Conservation (phyloP, 1,284 basidiomycete genomes). For the Rhodotorula mucilaginosa region DNA sequence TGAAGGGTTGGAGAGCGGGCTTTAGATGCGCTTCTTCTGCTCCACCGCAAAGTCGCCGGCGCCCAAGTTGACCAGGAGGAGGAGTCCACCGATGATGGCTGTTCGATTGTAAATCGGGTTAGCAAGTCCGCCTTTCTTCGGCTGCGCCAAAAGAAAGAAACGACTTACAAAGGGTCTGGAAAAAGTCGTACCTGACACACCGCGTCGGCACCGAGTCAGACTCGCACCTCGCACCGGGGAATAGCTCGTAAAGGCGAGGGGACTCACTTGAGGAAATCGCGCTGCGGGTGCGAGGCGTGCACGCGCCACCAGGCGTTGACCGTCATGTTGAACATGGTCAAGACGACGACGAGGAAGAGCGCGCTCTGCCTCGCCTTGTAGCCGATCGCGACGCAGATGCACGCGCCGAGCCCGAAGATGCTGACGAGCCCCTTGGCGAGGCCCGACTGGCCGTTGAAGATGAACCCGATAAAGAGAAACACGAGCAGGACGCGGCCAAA, state of each 20-base stretch:
- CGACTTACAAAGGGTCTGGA: constrained; percentile 71
- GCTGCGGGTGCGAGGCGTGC: constrained; percentile 85
- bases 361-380: constrained; percentile 99
- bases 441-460: constrained; percentile 62
- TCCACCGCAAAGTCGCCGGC: constrained; percentile 95
- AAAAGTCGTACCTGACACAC: constrained; percentile 73
- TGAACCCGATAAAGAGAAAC: constrained; percentile 98
- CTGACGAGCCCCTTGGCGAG: constrained; percentile 53
- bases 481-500: constrained; percentile 95
- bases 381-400: constrained; percentile 93
- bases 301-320: constrained; percentile 99
- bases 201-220: not conserved
- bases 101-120: constrained; percentile 55
- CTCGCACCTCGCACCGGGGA: constrained; percentile 40
- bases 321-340: constrained; percentile 94
- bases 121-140: constrained; percentile 2
- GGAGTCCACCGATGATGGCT: constrained; percentile 87
- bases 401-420: constrained; percentile 59
- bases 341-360: constrained; percentile 87
- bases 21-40: constrained; percentile 73
- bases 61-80: constrained; percentile 97
- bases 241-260: not conserved
- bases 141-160: not conserved
- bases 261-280: constrained; percentile 90
- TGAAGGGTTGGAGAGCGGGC: not conserved